Percentiles rank a stretch among this genome's conserved stretches.
phyloP scores from a whole-genome alignment of 169 alveolate genomes.

The Miamiensis avidus region DNA sequence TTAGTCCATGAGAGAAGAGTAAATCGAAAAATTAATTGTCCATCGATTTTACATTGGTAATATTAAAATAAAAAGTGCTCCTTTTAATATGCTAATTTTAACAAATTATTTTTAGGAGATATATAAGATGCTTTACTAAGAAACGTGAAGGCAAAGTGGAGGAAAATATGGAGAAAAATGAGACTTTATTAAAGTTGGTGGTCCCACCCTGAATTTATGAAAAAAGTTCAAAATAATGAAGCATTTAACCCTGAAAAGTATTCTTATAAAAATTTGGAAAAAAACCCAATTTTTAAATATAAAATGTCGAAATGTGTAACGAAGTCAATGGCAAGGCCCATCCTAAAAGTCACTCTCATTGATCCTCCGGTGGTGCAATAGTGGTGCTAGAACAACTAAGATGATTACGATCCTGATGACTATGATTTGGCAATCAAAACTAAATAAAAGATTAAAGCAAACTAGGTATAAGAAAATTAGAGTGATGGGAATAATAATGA shows the following conservation, averaged over 20 bases:
- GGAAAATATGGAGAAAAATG: conserved; percentile 8
- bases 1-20: too few relatives aligned
- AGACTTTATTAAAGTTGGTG: conserved; percentile 18
- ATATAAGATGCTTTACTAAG: conserved; percentile 17
- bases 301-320: conserved; percentile 48
- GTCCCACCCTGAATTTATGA: conserved; percentile 34
- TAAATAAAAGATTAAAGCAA: background rate
- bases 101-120: conserved; percentile 4
- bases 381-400: conserved; percentile 21
- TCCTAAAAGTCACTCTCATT: conserved; percentile 21
- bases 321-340: conserved; percentile 30
- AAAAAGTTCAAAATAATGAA: conserved; percentile 24
- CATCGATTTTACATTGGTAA: too few relatives aligned
- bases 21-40: too few relatives aligned
- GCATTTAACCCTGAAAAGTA: conserved; percentile 18
- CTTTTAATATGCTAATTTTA: too few relatives aligned
- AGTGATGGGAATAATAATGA: too few relatives aligned
- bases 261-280: conserved; percentile 3
- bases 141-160: background rate
- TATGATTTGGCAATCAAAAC: background rate
- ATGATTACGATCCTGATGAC: too few relatives aligned
- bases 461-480: background rate
- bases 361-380: conserved; percentile 3
- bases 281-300: conserved; percentile 18
- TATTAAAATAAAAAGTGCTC: too few relatives aligned